These are phyloP conservation scores for Stagonosporopsis rhizophila DNA, from an alignment of 2,329 filamentous ascomycete species.

Conservation along the genomic window DNA sequence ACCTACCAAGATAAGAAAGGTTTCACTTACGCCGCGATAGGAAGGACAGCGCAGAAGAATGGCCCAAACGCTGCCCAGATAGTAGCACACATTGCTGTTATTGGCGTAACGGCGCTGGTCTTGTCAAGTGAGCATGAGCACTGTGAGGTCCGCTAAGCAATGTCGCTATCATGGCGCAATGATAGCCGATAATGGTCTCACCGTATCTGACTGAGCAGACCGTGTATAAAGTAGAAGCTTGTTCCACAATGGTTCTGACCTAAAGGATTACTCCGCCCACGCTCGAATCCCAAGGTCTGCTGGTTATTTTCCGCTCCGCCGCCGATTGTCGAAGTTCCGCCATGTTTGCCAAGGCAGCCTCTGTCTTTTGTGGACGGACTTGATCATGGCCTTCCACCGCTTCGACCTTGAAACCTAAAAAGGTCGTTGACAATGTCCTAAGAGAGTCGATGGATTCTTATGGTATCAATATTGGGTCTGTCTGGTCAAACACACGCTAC, in stretches of 20 bases:
- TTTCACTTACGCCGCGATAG: conserved; percentile 44
- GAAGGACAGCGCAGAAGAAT: conserved; percentile 33
- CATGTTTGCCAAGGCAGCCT: conserved; percentile 5
- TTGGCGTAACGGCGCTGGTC: conserved; percentile 30
- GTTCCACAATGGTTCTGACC: background rate
- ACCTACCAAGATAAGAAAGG: conserved; percentile 41
- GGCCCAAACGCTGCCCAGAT: conserved; percentile 21
- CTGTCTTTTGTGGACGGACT: background rate
- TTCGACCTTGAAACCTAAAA: background rate
- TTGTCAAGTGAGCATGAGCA: conserved; percentile 27
- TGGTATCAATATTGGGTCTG: conserved; percentile 5
- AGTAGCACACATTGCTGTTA: conserved; percentile 31
- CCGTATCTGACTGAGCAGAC: conserved; percentile 14
- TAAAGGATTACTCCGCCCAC: background rate
- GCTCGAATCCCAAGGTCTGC: conserved; percentile 6
- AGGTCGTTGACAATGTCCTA: background rate
- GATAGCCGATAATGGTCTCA: conserved; percentile 47
- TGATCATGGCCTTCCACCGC: background rate
- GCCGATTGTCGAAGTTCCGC: conserved; percentile 1
- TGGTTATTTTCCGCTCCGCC: conserved; percentile 18
- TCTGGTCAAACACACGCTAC: conserved; percentile 10
- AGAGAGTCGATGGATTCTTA: background rate
- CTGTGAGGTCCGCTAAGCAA: conserved; percentile 30
- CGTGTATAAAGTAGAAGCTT: conserved; percentile 26
- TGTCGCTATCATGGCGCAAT: conserved; percentile 48